Percentiles rank a stretch among this genome's conserved stretches.
Conservation (phyloP, 1,284 basidiomycete genomes). For the Fistulina hepatica region DNA sequence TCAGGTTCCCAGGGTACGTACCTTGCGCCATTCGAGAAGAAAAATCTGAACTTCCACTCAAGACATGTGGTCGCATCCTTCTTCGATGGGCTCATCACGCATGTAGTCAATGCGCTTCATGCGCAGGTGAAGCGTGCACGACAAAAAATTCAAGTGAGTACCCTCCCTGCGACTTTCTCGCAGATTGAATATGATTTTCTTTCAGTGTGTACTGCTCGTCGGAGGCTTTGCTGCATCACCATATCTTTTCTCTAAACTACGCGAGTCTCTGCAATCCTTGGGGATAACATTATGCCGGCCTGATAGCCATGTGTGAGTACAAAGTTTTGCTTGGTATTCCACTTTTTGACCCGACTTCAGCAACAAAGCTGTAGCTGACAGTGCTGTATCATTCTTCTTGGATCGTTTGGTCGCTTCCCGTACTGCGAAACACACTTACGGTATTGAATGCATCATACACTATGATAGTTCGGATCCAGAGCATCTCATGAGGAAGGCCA, state of each 20-base stretch:
- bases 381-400: constrained; percentile 40
- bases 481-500: too few species aligned
- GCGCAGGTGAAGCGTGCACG: too few species aligned
- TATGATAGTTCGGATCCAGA: too few species aligned
- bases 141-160: too few species aligned
- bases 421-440: constrained; percentile 35
- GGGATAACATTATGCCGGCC: constrained; percentile 27
- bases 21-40: too few species aligned
- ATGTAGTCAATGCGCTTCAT: too few species aligned
- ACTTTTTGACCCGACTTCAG: constrained; percentile 19
- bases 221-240: constrained; percentile 36
- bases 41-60: too few species aligned
- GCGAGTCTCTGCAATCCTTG: constrained; percentile 20
- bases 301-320: constrained; percentile 26
- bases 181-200: constrained; percentile 5
- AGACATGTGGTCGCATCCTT: not conserved
- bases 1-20: not conserved
- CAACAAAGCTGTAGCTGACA: constrained; percentile 47
- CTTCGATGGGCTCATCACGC: too few species aligned
- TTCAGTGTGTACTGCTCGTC: constrained; percentile 27
- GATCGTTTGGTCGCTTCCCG: constrained; percentile 38
- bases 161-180: too few species aligned
- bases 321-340: not conserved
- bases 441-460: too few species aligned
- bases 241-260: constrained; percentile 30